Evolutionary conservation across 73 alveolate genomes (phyloP), one percentile per base, ranked within the genome.

Genomic region (Paramecium tetraurelia): DNA sequence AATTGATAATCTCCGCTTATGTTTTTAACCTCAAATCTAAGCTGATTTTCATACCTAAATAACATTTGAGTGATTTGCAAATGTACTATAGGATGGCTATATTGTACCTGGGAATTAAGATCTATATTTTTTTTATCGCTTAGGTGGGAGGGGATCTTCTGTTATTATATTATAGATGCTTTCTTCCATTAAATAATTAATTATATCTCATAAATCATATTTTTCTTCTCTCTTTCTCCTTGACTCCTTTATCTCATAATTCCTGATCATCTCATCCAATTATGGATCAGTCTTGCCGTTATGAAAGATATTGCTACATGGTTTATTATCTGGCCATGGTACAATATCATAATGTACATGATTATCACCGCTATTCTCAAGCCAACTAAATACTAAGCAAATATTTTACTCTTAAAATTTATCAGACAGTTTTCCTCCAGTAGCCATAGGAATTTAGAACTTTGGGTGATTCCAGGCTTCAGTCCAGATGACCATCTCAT

Each of bases 131-230:
- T 80, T 80, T 10, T 21, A 33, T 40, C 57, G 9, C 12, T 46
- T 80, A 5, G n/a, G 12, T 7, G 57, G 63, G n/a, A 22, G n/a
- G 0, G 70, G 70, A 21, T 40, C 70, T 11, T 40, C 76, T 16
- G 50, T 59, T 20, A 80, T 80, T 20, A 80, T 43, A 14, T 80
- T 80, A 41, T 80, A 80, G 31, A 80, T 80, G 90, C 90, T 80
- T 80, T 80, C 90, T 43, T 80, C 90, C 90, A 80, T 80, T 22
- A 80, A 38, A 44, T n/a, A 80, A 14, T 43, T 80, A 44, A 80
- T 80, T 63, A 80, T 46, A 80, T 40, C 16, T 80, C 90, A 31
- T 72, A 31, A 72, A 53, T 72, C 33, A 53, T 18, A 53, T 53
- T 53, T 53, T 80, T 80, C 90, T 43, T 80, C 90, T 80, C 50